Evolutionary conservation across 345 rosid species (phyloP).

Genomic region (Ricinus communis): DNA sequence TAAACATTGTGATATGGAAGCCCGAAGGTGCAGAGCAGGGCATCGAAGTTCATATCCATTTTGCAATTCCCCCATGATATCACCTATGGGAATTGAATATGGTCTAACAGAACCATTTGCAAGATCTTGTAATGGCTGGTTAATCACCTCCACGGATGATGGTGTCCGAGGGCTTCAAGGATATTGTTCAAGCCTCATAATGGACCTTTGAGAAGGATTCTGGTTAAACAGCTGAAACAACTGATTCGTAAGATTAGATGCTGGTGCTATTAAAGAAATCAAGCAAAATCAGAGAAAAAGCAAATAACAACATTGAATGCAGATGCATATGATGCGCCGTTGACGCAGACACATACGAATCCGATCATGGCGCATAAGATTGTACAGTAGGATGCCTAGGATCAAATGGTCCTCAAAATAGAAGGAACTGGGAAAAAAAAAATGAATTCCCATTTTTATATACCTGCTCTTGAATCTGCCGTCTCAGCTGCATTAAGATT

Average conservation of each 20-base stretch:
- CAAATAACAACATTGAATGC: background rate
- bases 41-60: background rate
- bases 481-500: background rate
- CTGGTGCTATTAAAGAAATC: slow-evolving; percentile 13
- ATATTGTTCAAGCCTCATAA: background rate
- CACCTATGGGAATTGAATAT: background rate
- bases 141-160: background rate
- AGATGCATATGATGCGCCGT: no score
- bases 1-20: background rate
- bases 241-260: background rate
- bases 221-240: slow-evolving; percentile 9
- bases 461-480: slow-evolving; percentile 11
- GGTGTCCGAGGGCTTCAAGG: slow-evolving; percentile 7
- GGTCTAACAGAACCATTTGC: background rate
- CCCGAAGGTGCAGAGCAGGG: slow-evolving; percentile 17
- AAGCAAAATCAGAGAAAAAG: background rate
- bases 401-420: background rate
- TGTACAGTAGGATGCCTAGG: background rate
- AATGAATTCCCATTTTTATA: background rate
- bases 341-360: background rate
- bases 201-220: slow-evolving; percentile 2
- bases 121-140: background rate
- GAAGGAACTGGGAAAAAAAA: background rate
- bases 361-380: no score
- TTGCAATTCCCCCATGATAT: background rate